Percentiles rank a stretch among this genome's conserved stretches.
phyloP scores from a whole-genome alignment of 495 filamentous ascomycete species.

The Talaromyces wortmannii region DNA sequence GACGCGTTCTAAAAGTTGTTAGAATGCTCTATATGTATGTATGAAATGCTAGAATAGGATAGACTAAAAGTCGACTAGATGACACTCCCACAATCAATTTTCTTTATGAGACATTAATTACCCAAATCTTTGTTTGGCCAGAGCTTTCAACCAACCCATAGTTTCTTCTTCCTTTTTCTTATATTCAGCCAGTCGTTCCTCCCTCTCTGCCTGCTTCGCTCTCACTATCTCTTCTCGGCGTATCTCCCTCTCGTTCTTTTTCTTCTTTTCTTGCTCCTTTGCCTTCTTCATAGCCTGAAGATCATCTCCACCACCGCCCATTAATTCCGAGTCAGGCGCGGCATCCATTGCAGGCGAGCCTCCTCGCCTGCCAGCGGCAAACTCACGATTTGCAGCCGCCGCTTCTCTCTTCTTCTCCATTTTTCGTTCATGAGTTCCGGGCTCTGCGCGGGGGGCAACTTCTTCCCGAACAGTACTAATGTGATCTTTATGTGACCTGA shows the following conservation, averaged over 20 bases:
- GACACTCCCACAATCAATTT: no score
- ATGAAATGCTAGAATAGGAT: not conserved
- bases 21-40: not conserved
- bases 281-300: conserved; percentile 30
- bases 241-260: conserved; percentile 36
- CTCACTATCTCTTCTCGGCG: conserved; percentile 35
- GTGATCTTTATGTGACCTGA: conserved; percentile 25
- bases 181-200: conserved; percentile 36
- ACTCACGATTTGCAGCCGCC: conserved; percentile 39
- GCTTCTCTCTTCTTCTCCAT: conserved; percentile 73
- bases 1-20: not conserved
- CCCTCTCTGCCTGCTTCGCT: conserved; percentile 31
- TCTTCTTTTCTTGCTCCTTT: conserved; percentile 31
- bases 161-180: conserved; percentile 36
- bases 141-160: conserved; percentile 35
- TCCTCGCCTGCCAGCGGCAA: conserved; percentile 34
- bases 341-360: conserved; percentile 28
- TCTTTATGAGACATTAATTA: conserved; percentile 7
- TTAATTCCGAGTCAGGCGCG: conserved; percentile 33
- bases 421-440: conserved; percentile 76
- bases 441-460: conserved; percentile 71
- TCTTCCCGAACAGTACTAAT: conserved; percentile 54
- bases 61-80: not conserved
- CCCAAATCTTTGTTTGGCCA: conserved; percentile 40
- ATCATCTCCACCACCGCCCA: conserved; percentile 33